Conservation (phyloP, 306 rosid species). For the Prunus mira region DNA sequence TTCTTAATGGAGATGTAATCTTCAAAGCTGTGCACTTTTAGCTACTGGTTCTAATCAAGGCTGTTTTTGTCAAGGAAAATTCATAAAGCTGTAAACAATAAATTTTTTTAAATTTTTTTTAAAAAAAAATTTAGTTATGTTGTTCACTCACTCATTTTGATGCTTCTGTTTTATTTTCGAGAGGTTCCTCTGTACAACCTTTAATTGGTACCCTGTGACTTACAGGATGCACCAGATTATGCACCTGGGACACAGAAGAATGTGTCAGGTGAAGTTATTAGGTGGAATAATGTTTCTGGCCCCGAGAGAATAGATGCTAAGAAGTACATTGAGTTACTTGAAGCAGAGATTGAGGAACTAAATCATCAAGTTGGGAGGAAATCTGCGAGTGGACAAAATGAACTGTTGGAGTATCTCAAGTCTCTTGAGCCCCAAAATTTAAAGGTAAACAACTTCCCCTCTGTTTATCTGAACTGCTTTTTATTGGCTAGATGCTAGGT, state of each 20-base stretch:
- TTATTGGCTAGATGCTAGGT: background rate
- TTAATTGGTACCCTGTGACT: conserved; percentile 22
- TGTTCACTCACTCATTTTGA: background rate
- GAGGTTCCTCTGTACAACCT: background rate
- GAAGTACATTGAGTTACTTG: conserved; percentile 92
- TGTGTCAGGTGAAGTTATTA: conserved; percentile 89
- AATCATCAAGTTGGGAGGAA: conserved; percentile 87
- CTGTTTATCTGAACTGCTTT: background rate
- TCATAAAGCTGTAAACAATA: too few relatives aligned
- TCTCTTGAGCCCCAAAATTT: conserved; percentile 95
- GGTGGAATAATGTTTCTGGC: conserved; percentile 93
- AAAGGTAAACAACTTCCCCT: conserved; percentile 46
- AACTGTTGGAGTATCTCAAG: conserved; percentile 84
- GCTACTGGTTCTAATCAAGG: background rate
- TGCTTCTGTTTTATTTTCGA: background rate
- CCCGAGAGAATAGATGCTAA: conserved; percentile 84
- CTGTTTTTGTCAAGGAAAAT: background rate
- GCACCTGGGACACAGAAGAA: conserved; percentile 96
- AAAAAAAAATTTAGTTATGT: background rate
- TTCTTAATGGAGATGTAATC: background rate
- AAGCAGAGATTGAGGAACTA: conserved; percentile 91
- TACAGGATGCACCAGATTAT: conserved; percentile 82
- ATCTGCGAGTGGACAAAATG: conserved; percentile 70
- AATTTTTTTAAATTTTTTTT: too few relatives aligned
- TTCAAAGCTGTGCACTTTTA: background rate